A percentile compares a stretch with the other conserved stretches of the same genome.
Evolutionary conservation across 768 basidiomycete species (phyloP).

Genomic region (Cystofilobasidium ferigula): DNA sequence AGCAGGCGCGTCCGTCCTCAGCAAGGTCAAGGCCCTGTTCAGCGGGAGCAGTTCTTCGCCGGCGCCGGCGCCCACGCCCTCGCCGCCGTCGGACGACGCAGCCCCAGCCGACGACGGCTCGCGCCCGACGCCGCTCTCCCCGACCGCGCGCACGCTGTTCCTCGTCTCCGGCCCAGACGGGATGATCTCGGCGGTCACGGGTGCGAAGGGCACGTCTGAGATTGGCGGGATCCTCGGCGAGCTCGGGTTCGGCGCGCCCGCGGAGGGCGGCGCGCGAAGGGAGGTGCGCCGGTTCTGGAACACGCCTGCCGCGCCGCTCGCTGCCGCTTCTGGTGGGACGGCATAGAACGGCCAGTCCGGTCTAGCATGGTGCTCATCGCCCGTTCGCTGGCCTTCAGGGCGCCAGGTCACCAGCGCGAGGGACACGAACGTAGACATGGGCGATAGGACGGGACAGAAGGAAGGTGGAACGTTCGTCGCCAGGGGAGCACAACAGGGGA

Average conservation of each 20-base stretch:
- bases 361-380: no score
- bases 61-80: not conserved
- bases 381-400: no score
- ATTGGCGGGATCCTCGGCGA: conserved; percentile 18
- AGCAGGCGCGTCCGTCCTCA: no score
- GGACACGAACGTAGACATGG: no score
- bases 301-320: not conserved
- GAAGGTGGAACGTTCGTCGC: no score
- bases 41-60: not conserved
- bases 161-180: conserved; percentile 26
- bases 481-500: no score
- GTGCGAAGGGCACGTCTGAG: conserved; percentile 3
- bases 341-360: no score
- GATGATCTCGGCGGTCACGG: conserved; percentile 19
- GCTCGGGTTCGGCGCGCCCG: conserved; percentile 11
- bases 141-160: conserved; percentile 13
- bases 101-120: not conserved
- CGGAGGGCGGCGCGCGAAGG: not conserved
- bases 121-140: conserved; percentile 12
- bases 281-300: conserved; percentile 25
- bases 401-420: no score
- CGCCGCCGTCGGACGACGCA: not conserved
- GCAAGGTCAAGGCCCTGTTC: not conserved
- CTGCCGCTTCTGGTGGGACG: no score
- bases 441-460: no score